phyloP scores from a whole-genome alignment of 1,139 yeast genomes.

The Saccharomyces hybrid region DNA sequence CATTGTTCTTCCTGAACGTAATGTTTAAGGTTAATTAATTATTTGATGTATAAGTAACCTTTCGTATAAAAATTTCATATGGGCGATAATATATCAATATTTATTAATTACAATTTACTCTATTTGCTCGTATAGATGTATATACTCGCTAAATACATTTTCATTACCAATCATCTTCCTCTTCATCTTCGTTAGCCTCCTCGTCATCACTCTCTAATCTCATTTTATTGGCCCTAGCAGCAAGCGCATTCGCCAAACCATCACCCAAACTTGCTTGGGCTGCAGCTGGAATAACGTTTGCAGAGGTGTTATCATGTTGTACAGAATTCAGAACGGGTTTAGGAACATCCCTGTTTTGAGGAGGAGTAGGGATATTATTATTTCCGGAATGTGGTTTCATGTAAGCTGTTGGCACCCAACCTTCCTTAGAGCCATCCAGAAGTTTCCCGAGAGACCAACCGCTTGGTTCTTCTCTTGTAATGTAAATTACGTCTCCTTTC shows the following conservation, averaged over 20 bases:
- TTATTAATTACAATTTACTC: background rate
- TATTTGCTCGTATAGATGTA: background rate
- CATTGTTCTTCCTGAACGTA: background rate
- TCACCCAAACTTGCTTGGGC: conserved; percentile 62
- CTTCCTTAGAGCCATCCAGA: conserved; percentile 68
- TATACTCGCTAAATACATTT: background rate
- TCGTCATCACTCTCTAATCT: conserved; percentile 70
- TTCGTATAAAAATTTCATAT: background rate
- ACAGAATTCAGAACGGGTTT: conserved; percentile 2
- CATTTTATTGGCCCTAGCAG: conserved; percentile 73
- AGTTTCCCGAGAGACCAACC: conserved; percentile 92
- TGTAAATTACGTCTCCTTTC: conserved; percentile 67
- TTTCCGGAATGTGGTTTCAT: conserved; percentile 36
- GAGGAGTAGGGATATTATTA: conserved; percentile 33
- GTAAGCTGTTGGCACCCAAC: conserved; percentile 97
- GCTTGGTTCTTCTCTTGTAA: conserved; percentile 61
- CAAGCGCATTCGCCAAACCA: conserved; percentile 84
- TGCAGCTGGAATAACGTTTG: conserved; percentile 33
- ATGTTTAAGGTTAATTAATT: background rate
- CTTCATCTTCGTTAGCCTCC: conserved; percentile 53
- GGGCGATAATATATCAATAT: background rate
- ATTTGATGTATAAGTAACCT: background rate
- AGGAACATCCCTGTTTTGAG: conserved; percentile 25
- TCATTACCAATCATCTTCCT: conserved; percentile 45
- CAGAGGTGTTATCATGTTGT: conserved; percentile 43